Conservation (phyloP, 108 stramenopile species). For the Stephanodiscus triporus region DNA sequence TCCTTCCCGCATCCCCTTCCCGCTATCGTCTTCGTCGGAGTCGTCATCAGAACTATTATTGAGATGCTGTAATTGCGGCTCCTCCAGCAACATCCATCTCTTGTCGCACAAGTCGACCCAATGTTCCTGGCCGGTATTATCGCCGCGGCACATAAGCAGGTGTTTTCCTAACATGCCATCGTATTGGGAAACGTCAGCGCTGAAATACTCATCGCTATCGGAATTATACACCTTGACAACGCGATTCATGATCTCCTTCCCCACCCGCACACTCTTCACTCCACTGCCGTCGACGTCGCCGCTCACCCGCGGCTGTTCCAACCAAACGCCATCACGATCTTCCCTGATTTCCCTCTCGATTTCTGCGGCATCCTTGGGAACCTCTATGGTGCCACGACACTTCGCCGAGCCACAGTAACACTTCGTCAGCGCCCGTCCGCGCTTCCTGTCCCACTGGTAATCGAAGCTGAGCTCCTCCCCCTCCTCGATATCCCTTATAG, state of each 20-base stretch:
- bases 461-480: conserved; percentile 98
- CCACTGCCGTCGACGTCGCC: not conserved
- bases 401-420: conserved; percentile 91
- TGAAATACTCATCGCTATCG: conserved; percentile 70
- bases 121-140: conserved; percentile 58
- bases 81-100: conserved; percentile 88
- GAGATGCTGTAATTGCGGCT: conserved; percentile 55
- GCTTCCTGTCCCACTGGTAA: conserved; percentile 92
- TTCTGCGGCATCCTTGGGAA: conserved; percentile 64
- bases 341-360: conserved; percentile 54
- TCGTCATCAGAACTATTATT: not conserved
- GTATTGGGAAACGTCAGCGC: conserved; percentile 79
- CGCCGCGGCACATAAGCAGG: conserved; percentile 69
- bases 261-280: conserved; percentile 40
- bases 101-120: conserved; percentile 77
- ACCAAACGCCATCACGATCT: conserved; percentile 65
- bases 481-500: conserved; percentile 73
- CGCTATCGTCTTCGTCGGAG: not conserved
- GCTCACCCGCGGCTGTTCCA: conserved; percentile 2
- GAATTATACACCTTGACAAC: conserved; percentile 71
- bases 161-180: conserved; percentile 67
- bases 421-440: conserved; percentile 89
- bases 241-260: conserved; percentile 79
- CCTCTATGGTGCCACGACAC: conserved; percentile 95
- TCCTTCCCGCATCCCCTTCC: not conserved